A percentile compares a stretch with the other conserved stretches of the same genome.
These are phyloP conservation scores for Calonectria multiphialidica DNA, from an alignment of 2,329 filamentous ascomycete species.

Conservation along the genomic window DNA sequence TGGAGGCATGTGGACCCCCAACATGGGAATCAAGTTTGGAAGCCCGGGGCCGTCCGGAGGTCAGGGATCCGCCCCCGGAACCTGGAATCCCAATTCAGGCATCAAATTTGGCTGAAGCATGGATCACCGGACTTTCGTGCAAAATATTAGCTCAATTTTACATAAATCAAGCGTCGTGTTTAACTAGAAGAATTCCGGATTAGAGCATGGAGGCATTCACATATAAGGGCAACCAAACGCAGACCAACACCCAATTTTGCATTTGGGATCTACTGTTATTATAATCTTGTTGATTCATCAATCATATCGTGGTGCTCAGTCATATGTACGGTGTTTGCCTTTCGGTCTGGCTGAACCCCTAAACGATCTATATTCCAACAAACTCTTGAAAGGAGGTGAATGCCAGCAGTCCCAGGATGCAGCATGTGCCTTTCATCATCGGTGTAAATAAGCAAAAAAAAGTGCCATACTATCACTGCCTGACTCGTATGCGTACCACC, in stretches of 20 bases:
- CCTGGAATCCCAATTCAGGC: constrained; percentile 71
- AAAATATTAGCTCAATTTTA: neutral
- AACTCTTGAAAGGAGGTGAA: neutral
- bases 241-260: neutral
- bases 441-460: neutral
- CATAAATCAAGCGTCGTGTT: neutral
- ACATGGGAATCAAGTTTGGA: constrained; percentile 84
- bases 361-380: neutral
- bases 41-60: constrained; percentile 48
- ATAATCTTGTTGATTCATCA: neutral
- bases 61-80: constrained; percentile 50
- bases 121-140: neutral
- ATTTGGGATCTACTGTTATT: neutral
- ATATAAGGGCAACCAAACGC: neutral
- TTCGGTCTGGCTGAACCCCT: neutral
- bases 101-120: constrained; percentile 64
- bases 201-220: neutral
- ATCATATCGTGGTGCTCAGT: neutral
- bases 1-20: constrained; percentile 75
- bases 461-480: constrained; percentile 16
- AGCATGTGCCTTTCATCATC: neutral
- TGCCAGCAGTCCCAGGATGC: neutral
- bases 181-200: neutral
- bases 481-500: constrained; percentile 54
- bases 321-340: neutral